Evolutionary conservation across 2,329 filamentous ascomycete species (phyloP), one percentile per base, ranked within the genome.

Genomic region (Escovopsis sp.): DNA sequence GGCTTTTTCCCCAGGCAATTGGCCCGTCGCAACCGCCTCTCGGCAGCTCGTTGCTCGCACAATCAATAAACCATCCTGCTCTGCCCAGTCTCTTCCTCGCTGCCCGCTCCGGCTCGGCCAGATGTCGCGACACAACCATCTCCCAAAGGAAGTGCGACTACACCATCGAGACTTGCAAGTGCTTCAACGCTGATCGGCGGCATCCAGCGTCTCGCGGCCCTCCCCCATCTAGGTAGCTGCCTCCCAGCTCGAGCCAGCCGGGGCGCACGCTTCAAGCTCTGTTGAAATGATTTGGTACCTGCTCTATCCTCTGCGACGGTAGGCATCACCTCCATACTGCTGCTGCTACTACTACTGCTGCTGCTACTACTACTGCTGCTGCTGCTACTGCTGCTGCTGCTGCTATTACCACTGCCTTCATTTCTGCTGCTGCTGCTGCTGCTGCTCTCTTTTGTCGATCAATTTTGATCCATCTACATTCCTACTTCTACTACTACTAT

Each of bases 221-320:
- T 32, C 28, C 28, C 8, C 28, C 28, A 3, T 6, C 23, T 4
- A 23, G 23, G 23, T 32, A 9, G 11, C 28, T 32, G 28, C 28
- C 28, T 11, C 8, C 28, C 28, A 11, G 28, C 8, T 9, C 8
- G 28, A 32, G 28, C 28, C 28, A 11, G 28, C 28, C 28, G 28
- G 28, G 28, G 28, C 28, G 35, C 12, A 18, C 18, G 34, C 4
- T 40, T 35, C 23, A 23, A 23, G 23, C 23, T 23, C 23, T 23
- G 23, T 23, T 15, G 35, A 41, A 38, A 76, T 85, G 80, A 80
- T 85, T 63, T 85, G 80, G 80, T 85, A 82, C 66, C 64, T 87
- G 41, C 66, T 87, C 50, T 86, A 82, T 65, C 82, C 82, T 56
- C 68, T 87, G 51, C 73, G 82, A 72, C 80, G 82, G 81, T 84